phyloP scores from a whole-genome alignment of 495 filamentous ascomycete genomes.

The Penicillium samsonianum region DNA sequence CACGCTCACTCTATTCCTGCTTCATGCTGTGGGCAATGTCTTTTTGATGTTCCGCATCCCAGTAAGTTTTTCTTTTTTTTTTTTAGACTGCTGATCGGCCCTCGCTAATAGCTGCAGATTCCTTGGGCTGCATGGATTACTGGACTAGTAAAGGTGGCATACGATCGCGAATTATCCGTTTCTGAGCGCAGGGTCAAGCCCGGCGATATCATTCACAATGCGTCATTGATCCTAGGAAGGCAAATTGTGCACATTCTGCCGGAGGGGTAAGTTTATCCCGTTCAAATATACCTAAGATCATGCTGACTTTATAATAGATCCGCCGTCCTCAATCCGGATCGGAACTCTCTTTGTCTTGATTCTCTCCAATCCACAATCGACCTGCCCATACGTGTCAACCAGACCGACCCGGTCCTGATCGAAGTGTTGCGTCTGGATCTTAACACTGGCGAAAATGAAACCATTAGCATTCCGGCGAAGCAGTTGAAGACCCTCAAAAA shows the following conservation, averaged over 20 bases:
- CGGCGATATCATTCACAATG: conserved; percentile 80
- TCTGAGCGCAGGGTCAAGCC: conserved; percentile 86
- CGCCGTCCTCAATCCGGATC: conserved; percentile 80
- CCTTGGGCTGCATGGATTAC: conserved; percentile 68
- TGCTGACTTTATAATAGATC: conserved; percentile 58
- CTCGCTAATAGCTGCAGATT: conserved; percentile 47
- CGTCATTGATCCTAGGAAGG: conserved; percentile 88
- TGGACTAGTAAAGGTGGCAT: conserved; percentile 70
- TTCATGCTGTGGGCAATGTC: conserved; percentile 70
- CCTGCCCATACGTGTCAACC: conserved; percentile 90
- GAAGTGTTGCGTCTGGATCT: conserved; percentile 84
- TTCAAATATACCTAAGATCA: background rate
- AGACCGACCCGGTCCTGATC: conserved; percentile 81
- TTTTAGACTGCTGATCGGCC: background rate
- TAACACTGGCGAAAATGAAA: conserved; percentile 74
- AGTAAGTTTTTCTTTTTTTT: conserved; percentile 45
- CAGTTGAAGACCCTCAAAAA: conserved; percentile 68
- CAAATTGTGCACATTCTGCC: conserved; percentile 96
- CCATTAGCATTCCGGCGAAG: conserved; percentile 68
- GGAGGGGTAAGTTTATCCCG: conserved; percentile 69
- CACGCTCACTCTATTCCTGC: conserved; percentile 62
- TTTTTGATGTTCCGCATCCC: conserved; percentile 92
- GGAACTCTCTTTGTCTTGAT: conserved; percentile 74
- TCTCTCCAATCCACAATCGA: conserved; percentile 55
- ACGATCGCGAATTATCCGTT: conserved; percentile 87